A percentile compares a stretch with the other conserved stretches of the same genome.
Conservation (phyloP, 805 yeast species). For the Schwanniomyces vanrijiae region DNA sequence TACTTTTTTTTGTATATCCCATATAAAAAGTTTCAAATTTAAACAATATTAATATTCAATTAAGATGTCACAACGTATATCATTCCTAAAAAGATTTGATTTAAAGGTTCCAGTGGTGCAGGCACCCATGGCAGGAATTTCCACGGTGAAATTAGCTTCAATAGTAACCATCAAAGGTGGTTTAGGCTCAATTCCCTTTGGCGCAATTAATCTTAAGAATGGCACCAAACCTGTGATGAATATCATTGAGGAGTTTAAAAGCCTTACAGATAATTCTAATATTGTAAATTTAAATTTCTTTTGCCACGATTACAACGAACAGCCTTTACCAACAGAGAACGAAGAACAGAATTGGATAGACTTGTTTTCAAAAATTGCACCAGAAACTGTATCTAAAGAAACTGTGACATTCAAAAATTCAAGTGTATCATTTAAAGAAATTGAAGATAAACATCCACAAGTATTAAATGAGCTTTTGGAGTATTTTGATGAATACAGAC, state of each 20-base stretch:
- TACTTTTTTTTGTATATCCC: too few species aligned
- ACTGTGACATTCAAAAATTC: conserved; percentile 16
- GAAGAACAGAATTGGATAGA: conserved; percentile 24
- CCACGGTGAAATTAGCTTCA: conserved; percentile 45
- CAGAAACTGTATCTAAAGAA: conserved; percentile 3
- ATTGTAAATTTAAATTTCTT: conserved; percentile 49
- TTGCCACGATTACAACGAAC: conserved; percentile 32
- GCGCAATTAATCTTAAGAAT: conserved; percentile 26
- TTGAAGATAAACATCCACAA: conserved; percentile 19
- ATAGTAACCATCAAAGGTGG: conserved; percentile 45
- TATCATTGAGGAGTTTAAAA: conserved; percentile 14
- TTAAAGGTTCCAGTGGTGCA: conserved; percentile 48
- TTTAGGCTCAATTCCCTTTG: conserved; percentile 49
- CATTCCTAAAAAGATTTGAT: conserved; percentile 18
- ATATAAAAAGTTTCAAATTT: background rate
- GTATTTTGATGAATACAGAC: conserved; percentile 21
- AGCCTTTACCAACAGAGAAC: conserved; percentile 9
- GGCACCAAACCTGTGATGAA: conserved; percentile 14
- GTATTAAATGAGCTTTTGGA: conserved; percentile 16
- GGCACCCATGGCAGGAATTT: conserved; percentile 63
- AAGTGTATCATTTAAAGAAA: conserved; percentile 29
- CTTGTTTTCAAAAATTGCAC: conserved; percentile 13
- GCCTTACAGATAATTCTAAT: conserved; percentile 8
- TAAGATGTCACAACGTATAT: background rate
- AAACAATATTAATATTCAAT: background rate